Evolutionary conservation across 176 grass and related monocot species (phyloP).

Genomic region (Aechmea fasciata): DNA sequence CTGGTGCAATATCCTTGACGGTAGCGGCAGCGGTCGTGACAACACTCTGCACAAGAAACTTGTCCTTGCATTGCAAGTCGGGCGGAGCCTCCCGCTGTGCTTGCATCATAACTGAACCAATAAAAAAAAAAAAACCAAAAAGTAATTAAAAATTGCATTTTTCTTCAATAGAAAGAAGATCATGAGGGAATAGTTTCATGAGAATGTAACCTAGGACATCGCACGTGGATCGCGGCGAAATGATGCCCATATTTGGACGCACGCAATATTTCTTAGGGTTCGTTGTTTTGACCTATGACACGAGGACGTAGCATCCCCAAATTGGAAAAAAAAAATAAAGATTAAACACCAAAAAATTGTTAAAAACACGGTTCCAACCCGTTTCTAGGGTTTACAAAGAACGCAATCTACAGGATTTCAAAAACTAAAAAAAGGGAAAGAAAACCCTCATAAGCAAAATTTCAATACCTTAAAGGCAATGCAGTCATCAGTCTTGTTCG

Average conservation of each 20-base stretch:
- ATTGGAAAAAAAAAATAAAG: not conserved
- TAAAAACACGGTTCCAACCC: not conserved
- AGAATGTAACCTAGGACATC: constrained; percentile 19
- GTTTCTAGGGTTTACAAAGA: not conserved
- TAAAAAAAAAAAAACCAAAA: constrained; percentile 8
- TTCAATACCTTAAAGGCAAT: constrained; percentile 28
- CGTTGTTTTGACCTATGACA: constrained; percentile 28
- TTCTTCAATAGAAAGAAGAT: not conserved
- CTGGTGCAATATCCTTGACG: constrained; percentile 20
- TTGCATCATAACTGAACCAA: constrained; percentile 30
- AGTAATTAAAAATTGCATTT: not conserved
- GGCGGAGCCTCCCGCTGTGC: constrained; percentile 26
- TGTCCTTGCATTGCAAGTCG: constrained; percentile 41
- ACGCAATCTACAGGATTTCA: not conserved
- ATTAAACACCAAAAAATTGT: not conserved
- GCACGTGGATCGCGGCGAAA: constrained; percentile 28
- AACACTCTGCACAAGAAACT: constrained; percentile 31
- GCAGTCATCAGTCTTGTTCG: constrained; percentile 22
- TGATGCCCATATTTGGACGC: constrained; percentile 26
- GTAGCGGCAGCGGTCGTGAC: constrained; percentile 1
- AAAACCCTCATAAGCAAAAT: constrained; percentile 2
- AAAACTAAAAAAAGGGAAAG: not conserved
- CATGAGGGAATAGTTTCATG: not conserved
- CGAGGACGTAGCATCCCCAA: not conserved
- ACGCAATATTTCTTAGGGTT: constrained; percentile 40